Percentiles rank a stretch among this genome's conserved stretches.
Evolutionary conservation across 2,329 filamentous ascomycete genomes (phyloP).

Genomic region (Aspergillus texensis): DNA sequence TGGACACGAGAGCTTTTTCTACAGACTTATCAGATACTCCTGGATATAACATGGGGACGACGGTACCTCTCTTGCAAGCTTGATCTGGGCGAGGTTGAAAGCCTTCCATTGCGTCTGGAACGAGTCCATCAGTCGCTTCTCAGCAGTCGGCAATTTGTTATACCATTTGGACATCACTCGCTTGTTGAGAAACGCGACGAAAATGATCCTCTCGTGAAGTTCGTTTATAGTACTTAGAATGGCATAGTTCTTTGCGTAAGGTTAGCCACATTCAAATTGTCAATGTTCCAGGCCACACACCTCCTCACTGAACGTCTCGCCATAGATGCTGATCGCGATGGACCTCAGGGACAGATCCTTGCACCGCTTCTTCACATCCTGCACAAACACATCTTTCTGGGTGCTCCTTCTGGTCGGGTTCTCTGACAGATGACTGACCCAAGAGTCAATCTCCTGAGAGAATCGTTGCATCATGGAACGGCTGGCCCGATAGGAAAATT

Average conservation of each 20-base stretch:
- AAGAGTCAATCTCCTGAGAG: neutral
- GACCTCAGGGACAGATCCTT: neutral
- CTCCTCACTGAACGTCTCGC: neutral
- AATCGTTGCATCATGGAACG: neutral
- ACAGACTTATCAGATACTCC: neutral
- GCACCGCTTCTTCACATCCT: neutral
- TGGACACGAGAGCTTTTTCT: neutral
- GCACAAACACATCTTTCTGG: neutral
- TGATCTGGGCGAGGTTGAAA: neutral
- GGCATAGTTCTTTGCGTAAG: neutral
- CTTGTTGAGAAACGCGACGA: neutral
- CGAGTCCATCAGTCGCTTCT: neutral
- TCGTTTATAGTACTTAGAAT: neutral
- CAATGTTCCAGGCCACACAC: neutral
- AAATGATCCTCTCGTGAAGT: neutral
- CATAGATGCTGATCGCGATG: neutral
- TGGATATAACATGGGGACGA: neutral
- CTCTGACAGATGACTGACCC: neutral
- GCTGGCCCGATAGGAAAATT: neutral
- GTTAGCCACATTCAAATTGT: neutral
- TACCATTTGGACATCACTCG: neutral
- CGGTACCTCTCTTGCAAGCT: neutral
- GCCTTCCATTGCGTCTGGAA: neutral
- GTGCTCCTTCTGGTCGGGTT: neutral
- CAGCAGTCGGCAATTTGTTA: neutral